Percentiles rank a stretch among this genome's conserved stretches.
Evolutionary conservation across 1,139 yeast species (phyloP).

Genomic region (Sugiyamaella castrensis): DNA sequence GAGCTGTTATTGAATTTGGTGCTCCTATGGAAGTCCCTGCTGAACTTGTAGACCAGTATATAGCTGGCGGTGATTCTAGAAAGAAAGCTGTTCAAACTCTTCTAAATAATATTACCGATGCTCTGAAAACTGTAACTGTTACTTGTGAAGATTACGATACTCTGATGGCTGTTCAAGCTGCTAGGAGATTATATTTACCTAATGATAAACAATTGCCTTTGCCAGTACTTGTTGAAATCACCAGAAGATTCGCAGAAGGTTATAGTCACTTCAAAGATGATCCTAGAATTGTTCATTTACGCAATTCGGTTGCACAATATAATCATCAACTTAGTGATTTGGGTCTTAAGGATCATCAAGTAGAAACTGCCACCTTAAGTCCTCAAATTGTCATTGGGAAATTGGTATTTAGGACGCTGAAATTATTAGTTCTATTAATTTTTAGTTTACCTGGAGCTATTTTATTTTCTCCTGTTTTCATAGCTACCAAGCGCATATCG

Average conservation of each 20-base stretch:
- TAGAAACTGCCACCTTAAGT: slow-evolving; percentile 60
- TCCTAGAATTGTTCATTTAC: slow-evolving; percentile 61
- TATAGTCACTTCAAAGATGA: slow-evolving; percentile 71
- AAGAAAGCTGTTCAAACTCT: slow-evolving; percentile 71
- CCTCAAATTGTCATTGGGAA: slow-evolving; percentile 45
- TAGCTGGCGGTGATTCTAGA: slow-evolving; percentile 51
- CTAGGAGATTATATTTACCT: slow-evolving; percentile 82
- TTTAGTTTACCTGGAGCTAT: slow-evolving; percentile 83
- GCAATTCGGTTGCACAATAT: slow-evolving; percentile 61
- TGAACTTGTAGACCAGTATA: slow-evolving; percentile 63
- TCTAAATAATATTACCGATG: slow-evolving; percentile 66
- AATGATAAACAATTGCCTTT: slow-evolving; percentile 70
- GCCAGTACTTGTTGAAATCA: slow-evolving; percentile 83
- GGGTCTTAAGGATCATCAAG: slow-evolving; percentile 88
- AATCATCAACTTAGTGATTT: slow-evolving; percentile 63
- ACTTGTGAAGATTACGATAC: slow-evolving; percentile 92
- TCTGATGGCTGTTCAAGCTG: slow-evolving; percentile 88
- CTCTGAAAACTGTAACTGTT: slow-evolving; percentile 84
- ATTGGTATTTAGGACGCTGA: slow-evolving; percentile 53
- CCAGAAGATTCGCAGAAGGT: slow-evolving; percentile 77
- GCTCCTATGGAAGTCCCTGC: slow-evolving; percentile 71
- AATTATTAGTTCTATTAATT: slow-evolving; percentile 52
- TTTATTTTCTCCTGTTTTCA: slow-evolving; percentile 81
- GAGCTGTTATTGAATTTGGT: slow-evolving; percentile 95
- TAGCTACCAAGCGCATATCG: slow-evolving; percentile 72